Evolutionary conservation across 371 early-diverging fungal genomes (phyloP).

Genomic region (Mortierella sp.): DNA sequence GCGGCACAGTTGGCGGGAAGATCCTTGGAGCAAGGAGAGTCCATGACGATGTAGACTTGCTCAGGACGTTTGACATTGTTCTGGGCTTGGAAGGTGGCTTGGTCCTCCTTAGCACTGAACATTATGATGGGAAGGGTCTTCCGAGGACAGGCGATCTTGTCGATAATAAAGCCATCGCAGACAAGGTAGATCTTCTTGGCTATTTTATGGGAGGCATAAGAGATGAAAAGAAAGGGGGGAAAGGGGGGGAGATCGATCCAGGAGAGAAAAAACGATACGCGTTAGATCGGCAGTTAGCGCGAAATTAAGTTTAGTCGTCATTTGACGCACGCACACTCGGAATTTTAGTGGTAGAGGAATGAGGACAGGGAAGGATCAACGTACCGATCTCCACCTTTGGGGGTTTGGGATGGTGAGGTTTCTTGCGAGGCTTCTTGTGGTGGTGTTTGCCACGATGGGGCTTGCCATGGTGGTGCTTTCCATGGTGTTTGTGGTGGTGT

Average conservation of each 20-base stretch:
- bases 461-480: slow-evolving; percentile 5
- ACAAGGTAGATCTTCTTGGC: neutral
- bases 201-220: neutral
- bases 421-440: neutral
- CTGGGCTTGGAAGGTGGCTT: neutral
- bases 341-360: no score
- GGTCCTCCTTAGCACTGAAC: neutral
- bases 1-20: neutral
- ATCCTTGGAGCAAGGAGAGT: slow-evolving; percentile 13
- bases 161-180: neutral
- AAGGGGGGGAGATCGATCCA: neutral
- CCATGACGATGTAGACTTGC: slow-evolving; percentile 5
- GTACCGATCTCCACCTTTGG: neutral
- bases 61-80: neutral
- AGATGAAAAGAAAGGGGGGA: neutral
- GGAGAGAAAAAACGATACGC: neutral
- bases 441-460: neutral
- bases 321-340: neutral
- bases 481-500: neutral
- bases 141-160: neutral
- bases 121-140: neutral
- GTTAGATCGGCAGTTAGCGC: neutral
- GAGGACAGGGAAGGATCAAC: neutral
- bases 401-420: neutral
- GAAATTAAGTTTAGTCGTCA: neutral